Base-by-base conservation (phyloP, 495 filamentous ascomycete genomes). In the Tetracladium marchalianum region DNA sequence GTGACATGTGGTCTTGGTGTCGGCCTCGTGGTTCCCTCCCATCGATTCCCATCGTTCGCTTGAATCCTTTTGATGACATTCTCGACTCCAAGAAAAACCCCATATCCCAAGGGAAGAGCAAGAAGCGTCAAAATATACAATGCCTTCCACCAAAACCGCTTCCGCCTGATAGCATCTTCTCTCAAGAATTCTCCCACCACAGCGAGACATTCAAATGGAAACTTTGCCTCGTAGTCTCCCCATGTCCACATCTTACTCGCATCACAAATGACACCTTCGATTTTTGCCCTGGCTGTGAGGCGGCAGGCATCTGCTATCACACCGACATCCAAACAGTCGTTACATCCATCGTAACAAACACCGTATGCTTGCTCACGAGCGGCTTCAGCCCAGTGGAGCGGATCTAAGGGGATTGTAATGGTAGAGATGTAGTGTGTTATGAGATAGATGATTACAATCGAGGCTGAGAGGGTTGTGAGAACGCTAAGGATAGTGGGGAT, bases 221-320 rank as follows among this genome's bases (percentile, higher is more conserved):
- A 62, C n/a, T 54, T 27, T 27, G 22, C 22, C 7, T 27, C 22
- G 7, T 27, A 52, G 31, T 59, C 54, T 15, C 36, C 44, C 57
- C 59, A 62, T 49, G 54, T 59, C 56, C 59, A 62, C 54, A 62
- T 62, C 31, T 35, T 40, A 33, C 39, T 48, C 9, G 22, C 57
- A 43, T 57, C 57, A 45, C 59, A 62, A 31, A 39, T 36, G 12
- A 51, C 48, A 31, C 43, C 52, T 5, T 39, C 4, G 15, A 48
- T 42, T n/a, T 43, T 36, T 13, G 17, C 43, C 1, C 5, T 22
- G 5, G 55, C 50, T 4, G 57, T 57, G 27, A 31, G 27, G n/a
- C 40, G 31, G 59, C 59, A 62, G 12, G 56, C 57, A 32, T 59
- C 51, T 32, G 42, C 53, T 0, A 57, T 45, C 35, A 39, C 57